These are phyloP conservation scores for Magnusiomyces clavatus DNA, from an alignment of 1,139 yeast genomes.

Conservation along the genomic window DNA sequence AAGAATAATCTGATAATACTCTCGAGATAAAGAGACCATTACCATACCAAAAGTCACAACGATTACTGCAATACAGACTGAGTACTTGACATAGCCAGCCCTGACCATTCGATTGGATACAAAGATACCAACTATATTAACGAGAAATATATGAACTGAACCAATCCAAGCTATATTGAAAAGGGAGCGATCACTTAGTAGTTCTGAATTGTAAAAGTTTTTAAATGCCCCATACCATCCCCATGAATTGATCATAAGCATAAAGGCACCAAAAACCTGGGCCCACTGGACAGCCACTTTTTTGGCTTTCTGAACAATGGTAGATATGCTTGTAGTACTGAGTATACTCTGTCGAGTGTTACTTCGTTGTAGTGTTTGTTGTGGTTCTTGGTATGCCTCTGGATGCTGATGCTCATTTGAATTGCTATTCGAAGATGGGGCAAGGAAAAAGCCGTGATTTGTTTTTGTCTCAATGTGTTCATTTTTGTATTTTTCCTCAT, in stretches of 20 bases:
- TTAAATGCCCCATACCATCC: background rate
- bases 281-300: background rate
- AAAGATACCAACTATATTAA: background rate
- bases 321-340: no score
- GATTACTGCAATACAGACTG: constrained; percentile 7
- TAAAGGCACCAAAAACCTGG: background rate
- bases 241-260: background rate
- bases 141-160: background rate
- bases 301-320: no score
- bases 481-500: no score
- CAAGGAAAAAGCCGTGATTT: no score
- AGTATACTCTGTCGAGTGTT: no score
- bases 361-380: no score
- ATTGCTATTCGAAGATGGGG: no score
- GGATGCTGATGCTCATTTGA: no score
- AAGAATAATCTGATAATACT: constrained; percentile 44
- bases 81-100: background rate
- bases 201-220: background rate
- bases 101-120: background rate
- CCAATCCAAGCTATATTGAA: background rate
- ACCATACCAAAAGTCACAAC: constrained; percentile 41
- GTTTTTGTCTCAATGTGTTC: no score
- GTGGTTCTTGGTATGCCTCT: no score
- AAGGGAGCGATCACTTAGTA: background rate
- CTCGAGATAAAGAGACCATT: constrained; percentile 41